These are phyloP conservation scores for Holtermannia corniformis DNA, from an alignment of 768 basidiomycete genomes.

Conservation along the genomic window DNA sequence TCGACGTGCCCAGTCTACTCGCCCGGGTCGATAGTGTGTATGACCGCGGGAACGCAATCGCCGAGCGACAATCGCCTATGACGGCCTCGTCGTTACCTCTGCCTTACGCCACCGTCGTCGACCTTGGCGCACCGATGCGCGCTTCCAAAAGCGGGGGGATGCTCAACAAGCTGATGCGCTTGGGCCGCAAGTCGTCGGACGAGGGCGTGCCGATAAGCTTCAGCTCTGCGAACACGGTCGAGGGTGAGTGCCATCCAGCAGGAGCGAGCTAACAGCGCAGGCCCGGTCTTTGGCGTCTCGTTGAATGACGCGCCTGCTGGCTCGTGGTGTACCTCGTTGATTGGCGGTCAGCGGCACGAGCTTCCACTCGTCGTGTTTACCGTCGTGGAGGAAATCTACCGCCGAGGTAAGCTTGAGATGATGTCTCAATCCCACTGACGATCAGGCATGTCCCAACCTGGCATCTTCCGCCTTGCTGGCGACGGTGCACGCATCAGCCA, in stretches of 20 bases:
- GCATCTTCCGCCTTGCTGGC: conserved; percentile 34
- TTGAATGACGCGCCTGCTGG: conserved; percentile 19
- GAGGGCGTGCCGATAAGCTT: conserved; percentile 1
- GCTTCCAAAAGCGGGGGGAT: conserved; percentile 9
- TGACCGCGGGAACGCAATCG: conserved; percentile 9
- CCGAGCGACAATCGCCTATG: neutral
- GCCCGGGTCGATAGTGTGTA: conserved; percentile 28
- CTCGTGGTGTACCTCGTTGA: conserved; percentile 25
- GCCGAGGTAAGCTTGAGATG: conserved; percentile 20
- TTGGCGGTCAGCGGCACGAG: conserved; percentile 30
- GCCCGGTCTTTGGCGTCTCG: conserved; percentile 29
- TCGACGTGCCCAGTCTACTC: conserved; percentile 26
- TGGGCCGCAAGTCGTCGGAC: conserved; percentile 10
- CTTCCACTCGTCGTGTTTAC: conserved; percentile 31
- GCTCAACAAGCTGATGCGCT: conserved; percentile 17
- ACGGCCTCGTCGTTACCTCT: neutral
- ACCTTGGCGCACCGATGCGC: neutral
- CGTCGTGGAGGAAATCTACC: conserved; percentile 34
- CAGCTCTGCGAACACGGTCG: neutral
- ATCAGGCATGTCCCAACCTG: conserved; percentile 29
- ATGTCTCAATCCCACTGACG: neutral
- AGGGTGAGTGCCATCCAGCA: neutral
- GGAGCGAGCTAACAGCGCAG: conserved; percentile 5
- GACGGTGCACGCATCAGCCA: conserved; percentile 25
- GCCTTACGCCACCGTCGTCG: neutral